Base-by-base conservation (phyloP, 2,329 filamentous ascomycete species). In the Cladosporium colombiae region DNA sequence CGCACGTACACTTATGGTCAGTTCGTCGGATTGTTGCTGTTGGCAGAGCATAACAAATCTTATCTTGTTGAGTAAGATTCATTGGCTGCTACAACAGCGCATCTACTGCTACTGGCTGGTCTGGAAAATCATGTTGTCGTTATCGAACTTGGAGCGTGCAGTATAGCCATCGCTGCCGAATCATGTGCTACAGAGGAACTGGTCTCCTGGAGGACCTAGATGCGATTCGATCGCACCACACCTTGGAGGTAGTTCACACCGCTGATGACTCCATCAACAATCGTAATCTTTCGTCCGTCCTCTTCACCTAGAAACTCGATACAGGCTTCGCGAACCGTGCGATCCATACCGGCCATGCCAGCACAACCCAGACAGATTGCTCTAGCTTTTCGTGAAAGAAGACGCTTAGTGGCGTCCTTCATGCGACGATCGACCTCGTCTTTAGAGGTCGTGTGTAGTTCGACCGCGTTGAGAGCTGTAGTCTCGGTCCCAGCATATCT, bases 211-310 rank as follows among this genome's bases (percentile, higher is more conserved):
- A 6, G 16, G 14, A 40, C 35, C 16, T 46, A 46, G n/a, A 46
- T 21, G 8, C n/a, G 40, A 11, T 46, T 46, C 5, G n/a, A 46
- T 46, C 40, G 40, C 40, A 55, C 18, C 27, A 29, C 10, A n/a
- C 52, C 52, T 55, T 55, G 52, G 14, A 55, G 52, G 29, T 55
- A 55, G 10, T 55, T 55, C 7, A 91, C 80, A 1, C 89, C 91
- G 2, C 88, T 89, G 76, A 88, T 87, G 44, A 93, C 89, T 0
- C 92, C 93, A 77, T 97, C 93, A 6, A 97, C 81, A 68, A 97
- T 88, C 72, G 85, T 85, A 4, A 96, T 81, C 33, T 29, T 65
- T 5, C 29, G 33, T 14, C 64, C 64, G 13, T 65, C 64, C 13
- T 40, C 37, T 25, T 61, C 76, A 1, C 90, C 90, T 65, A 89